Base-by-base conservation (phyloP, 495 filamentous ascomycete species). In the Coniosporium apollinis region DNA sequence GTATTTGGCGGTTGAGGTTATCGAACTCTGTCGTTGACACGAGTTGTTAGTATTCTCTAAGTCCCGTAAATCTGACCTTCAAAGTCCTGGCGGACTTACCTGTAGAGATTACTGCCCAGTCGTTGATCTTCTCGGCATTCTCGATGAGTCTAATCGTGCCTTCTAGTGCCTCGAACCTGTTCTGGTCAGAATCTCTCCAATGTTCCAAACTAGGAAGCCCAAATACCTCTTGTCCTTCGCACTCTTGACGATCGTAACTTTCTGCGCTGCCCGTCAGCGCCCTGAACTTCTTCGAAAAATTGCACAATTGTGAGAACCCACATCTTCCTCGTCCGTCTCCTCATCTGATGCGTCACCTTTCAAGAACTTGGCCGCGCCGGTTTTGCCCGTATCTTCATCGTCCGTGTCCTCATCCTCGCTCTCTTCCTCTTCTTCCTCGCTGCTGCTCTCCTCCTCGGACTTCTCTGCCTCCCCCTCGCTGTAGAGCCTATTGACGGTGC, bases 171-270 rank as follows among this genome's bases (percentile, higher is more conserved):
- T 94, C 91, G 39, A 84, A 60, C 26, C n/a, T n/a, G n/a, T n/a
- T n/a, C n/a, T n/a, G n/a, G n/a, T n/a, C n/a, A n/a, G n/a, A n/a
- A n/a, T n/a, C n/a, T n/a, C n/a, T n/a, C n/a, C n/a, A n/a, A n/a
- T n/a, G n/a, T n/a, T n/a, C n/a, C n/a, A n/a, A n/a, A n/a, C n/a
- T n/a, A n/a, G n/a, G n/a, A n/a, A n/a, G n/a, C n/a, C n/a, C n/a
- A n/a, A n/a, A n/a, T n/a, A n/a, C n/a, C 89, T 70, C 68, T 99
- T 99, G 59, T 96, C 86, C 62, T 94, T 96, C 34, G 84, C 86
- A 56, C 85, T 94, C 71, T 93, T 96, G 37, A 85, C 76, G 40
- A 91, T 61, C 34, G 81, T 86, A 35, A 74, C 72, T 38, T 72
- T 69, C 29, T 82, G 82, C 40, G n/a, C n/a, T n/a, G n/a, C n/a